Evolutionary conservation across 2,329 filamentous ascomycete species (phyloP), one percentile per base, ranked within the genome.

Genomic region (Drechslera avenae): DNA sequence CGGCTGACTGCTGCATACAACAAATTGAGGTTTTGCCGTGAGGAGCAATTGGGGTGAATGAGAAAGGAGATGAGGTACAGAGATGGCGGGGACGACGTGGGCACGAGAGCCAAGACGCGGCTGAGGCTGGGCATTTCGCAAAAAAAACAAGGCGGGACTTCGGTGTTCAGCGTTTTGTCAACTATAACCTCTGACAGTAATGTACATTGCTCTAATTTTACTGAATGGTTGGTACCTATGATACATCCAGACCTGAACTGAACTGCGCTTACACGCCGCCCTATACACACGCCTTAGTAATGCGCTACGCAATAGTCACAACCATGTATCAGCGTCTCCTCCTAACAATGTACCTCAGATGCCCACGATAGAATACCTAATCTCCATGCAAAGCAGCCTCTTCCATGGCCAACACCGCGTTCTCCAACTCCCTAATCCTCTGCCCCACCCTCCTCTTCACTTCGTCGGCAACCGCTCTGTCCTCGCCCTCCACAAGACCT

Each of bases 361-460:
- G 10, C 26, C 26, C 26, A 28, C 26, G 9, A 28, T 10, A 18
- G 13, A 36, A 13, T 14, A 41, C 16, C 58, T 68, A 78, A 60
- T 83, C 79, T 56, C 81, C 75, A 60, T 78, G 75, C 57, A 68
- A 63, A 33, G 78, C 81, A 58, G 73, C 67, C 69, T 83, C 77
- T 66, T 82, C 80, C 74, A 84, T 74, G 2, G 72, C 76, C 47
- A 71, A 62, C 1, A 83, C 75, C 1, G 78, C 81, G 54, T 75
- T 74, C 62, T 83, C 80, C 57, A 84, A 68, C 68, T 84, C 81
- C 54, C 80, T 65, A 37, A 84, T 77, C 57, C 80, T 68, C 52
- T 77, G 73, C 8, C 81, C 81, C 23, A 81, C 75, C 56, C 80
- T 71, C 51, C 73, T 72, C 68, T 77, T 77, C 18, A 83, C 78